Base-by-base conservation (phyloP, 2,329 filamentous ascomycete genomes). In the Neobulgaria alba region DNA sequence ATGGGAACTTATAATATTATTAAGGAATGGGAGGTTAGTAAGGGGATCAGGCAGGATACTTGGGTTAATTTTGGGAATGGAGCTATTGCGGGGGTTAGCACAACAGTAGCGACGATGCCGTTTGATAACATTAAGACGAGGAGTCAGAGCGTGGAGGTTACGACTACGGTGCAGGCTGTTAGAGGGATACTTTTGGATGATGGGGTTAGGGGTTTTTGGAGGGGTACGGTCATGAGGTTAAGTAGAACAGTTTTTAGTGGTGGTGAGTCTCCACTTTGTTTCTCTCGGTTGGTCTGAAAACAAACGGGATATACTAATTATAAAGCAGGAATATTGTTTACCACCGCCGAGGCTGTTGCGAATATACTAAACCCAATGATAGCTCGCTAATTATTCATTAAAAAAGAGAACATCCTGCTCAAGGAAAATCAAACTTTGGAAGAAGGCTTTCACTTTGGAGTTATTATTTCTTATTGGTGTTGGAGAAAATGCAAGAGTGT, bases 151-250 rank as follows among this genome's bases (percentile, higher is more conserved):
- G 74, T 75, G 0, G 64, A 67, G 16, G 77, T 73, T 3, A 71
- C 72, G 2, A 72, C 68, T 2, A 77, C 75, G 2, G 57, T 63
- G 0, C 74, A 81, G 46, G 77, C 77, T 0, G 63, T 77, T 3
- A 63, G 60, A 37, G 69, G 67, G 38, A 66, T 83, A 3, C 55
- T 75, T 38, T 56, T 61, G 0, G 75, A 81, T 48, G 69, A 72
- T 47, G 79, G 79, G 0, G 48, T 81, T 2, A 66, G 63, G 29
- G 78, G 72, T 0, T 76, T 82, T 46, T 84, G 79, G 79, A 75
- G 71, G 43, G 79, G 79, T 1, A 83, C 77, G 23, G 75, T 75
- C 0, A 83, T 84, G 79, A 66, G 80, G 41, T 54, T 84, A 17
- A 77, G 78, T 0, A 60, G 79, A 46, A 69, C 79, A 3, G 67